Conservation (phyloP, 495 filamentous ascomycete genomes). For the Penicillium bovifimosum region DNA sequence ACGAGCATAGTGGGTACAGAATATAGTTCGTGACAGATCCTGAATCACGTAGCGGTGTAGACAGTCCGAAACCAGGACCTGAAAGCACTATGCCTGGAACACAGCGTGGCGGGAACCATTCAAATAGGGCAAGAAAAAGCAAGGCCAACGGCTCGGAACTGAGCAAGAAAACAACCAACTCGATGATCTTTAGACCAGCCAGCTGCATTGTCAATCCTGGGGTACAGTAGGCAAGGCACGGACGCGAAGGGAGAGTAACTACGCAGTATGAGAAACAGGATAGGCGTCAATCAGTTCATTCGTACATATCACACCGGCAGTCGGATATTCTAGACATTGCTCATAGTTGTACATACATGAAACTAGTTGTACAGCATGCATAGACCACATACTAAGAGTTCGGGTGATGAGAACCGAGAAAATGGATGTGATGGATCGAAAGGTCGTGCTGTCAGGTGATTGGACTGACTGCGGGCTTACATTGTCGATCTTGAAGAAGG, state of each 20-base stretch:
- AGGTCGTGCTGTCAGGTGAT: neutral
- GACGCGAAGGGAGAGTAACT: neutral
- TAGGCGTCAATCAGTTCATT: neutral
- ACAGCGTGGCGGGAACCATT: neutral
- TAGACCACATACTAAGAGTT: neutral
- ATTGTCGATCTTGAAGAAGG: neutral
- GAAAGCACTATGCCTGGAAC: neutral
- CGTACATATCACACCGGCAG: neutral
- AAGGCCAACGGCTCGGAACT: neutral
- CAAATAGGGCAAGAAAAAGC: neutral
- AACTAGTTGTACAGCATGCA: constrained; percentile 1
- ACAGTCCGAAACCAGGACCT: neutral
- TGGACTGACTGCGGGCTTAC: neutral
- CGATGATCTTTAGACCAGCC: neutral
- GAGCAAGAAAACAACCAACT: neutral
- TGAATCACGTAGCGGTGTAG: constrained; percentile 8
- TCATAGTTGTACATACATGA: constrained; percentile 3
- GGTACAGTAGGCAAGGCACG: constrained; percentile 7
- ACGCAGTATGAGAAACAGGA: neutral
- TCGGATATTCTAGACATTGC: neutral
- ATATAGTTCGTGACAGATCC: neutral
- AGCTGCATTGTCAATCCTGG: constrained; percentile 13
- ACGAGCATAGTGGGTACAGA: neutral
- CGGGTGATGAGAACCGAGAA: constrained; percentile 2
- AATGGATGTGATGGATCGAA: constrained; percentile 5